Evolutionary conservation across 441 rosid species (phyloP), one percentile per base, ranked within the genome.

Genomic region (Jatropha podagrica): DNA sequence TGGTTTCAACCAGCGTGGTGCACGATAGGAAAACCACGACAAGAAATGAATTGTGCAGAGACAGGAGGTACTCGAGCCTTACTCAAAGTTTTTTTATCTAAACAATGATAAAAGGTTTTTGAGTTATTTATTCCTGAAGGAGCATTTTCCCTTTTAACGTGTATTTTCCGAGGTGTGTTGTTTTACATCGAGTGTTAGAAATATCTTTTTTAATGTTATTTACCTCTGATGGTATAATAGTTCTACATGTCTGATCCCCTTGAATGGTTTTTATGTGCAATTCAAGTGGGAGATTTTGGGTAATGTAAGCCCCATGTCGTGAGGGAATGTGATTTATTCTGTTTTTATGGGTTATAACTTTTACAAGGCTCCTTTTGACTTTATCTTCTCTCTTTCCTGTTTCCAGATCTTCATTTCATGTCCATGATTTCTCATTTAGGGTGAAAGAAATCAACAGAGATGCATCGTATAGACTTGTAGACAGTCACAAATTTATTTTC

Each of bases 1-100:
- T 42, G 97, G 94, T 59, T 86, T 83, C 81, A 79, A 88, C 78
- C 89, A 85, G 85, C 93, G 94, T 13, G 85, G 88, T 73, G 78
- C 88, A 3, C 86, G 88, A 77, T 89, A 80, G 84, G 79, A 41
- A 2, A 11, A 37, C 59, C 17, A 48, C 56, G 20, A 27, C n/a
- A 51, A 42, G 61, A 51, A 71, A 79, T 74, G 17, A 15, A 14
- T 42, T 38, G 68, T 48, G 40, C 51, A 13, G 5, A 10, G 73
- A 72, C 76, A 52, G 55, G 74, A 73, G 65, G 26, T 55, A 41
- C 70, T 62, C 27, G 49, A 55, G 76, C 74, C 56, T 44, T 55
- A 46, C n/a, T 17, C 12, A 54, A 40, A 77, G 74, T 51, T 63
- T 77, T 77, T 48, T 38, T 63, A 23, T 74, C 71, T 54, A 18